Base-by-base conservation (phyloP, 208 protist species). In the Acanthamoeba royreba region DNA sequence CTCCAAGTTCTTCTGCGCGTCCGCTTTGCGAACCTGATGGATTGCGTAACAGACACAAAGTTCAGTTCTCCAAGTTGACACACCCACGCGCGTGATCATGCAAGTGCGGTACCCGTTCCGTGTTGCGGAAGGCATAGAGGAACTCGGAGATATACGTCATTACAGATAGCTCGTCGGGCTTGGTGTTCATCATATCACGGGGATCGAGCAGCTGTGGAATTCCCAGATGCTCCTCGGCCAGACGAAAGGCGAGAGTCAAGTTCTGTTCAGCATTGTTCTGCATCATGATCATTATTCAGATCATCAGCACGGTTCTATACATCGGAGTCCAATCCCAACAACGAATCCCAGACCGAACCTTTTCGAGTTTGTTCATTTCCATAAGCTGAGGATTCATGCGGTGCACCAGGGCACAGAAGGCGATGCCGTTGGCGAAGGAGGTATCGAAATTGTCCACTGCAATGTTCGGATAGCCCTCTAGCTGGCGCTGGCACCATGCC, bases 61-160 rank as follows among this genome's bases (percentile, higher is more conserved):
- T n/a, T n/a, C n/a, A n/a, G n/a, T n/a, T n/a, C n/a, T n/a, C n/a
- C n/a, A n/a, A n/a, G n/a, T n/a, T n/a, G n/a, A n/a, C n/a, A n/a
- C n/a, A n/a, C n/a, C n/a, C n/a, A n/a, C n/a, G n/a, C n/a, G n/a
- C n/a, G n/a, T n/a, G n/a, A n/a, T n/a, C n/a, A n/a, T n/a, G n/a
- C n/a, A n/a, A n/a, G n/a, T n/a, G n/a, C n/a, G n/a, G 11, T 63
- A 89, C 81, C 35, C 38, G 49, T 33, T 49, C 45, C 28, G 61
- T 61, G 38, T 31, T 49, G n/a, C 22, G 19, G 38, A 45, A 89
- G 43, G 28, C 35, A 49, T 96, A 74, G 95, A 96, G 97, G 89
- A 94, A 96, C 35, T 85, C 45, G 19, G 95, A 83, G 11, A 98
- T 93, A 89, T 98, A 98, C 19, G 97, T 98, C 96, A 98, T 97